Evolutionary conservation across 1,139 yeast genomes (phyloP), one percentile per base, ranked within the genome.

Genomic region (Pichia sp.): DNA sequence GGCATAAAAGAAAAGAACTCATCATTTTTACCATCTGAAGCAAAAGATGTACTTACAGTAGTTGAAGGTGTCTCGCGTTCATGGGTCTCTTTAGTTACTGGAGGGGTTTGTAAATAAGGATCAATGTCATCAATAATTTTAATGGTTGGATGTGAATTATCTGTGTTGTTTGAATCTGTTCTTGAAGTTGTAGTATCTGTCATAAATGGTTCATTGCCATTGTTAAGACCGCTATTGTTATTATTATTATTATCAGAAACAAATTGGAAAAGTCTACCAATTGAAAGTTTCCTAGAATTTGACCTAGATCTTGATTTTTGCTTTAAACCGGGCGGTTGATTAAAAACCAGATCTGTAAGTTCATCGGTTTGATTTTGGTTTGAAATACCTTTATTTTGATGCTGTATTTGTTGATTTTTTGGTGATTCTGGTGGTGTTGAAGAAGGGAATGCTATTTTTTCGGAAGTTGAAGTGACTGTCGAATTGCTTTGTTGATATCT

Each of bases 231-330:
- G n/a, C 23, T 34, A 22, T n/a, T 33, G 10, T n/a, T n/a, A n/a
- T n/a, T 37, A 16, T 30, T 34, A 24, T 39, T 35, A 34, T 30
- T 45, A 37, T 54, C 56, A 2, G 54, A 49, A 5, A 59, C 63
- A 47, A 61, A 61, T 30, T 54, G 54, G 43, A 62, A 62, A 11
- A 62, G 49, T 30, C 62, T 53, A 2, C 59, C 55, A 10, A 62
- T 52, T 4, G 64, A 58, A 32, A 60, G 41, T 37, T 60, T 60
- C 27, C 61, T 51, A 3, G 65, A 60, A 40, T 59, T 60, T 26
- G 65, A 59, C 31, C 65, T 49, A 2, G 65, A 58, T 39, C 64
- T 46, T 4, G 62, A 47, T 33, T 53, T 53, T 6, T 42, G 40
- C 25, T 49, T 44, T 12, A 43, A 30, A 28, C 41, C 45, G 11